A percentile compares a stretch with the other conserved stretches of the same genome.
phyloP scores from a whole-genome alignment of 768 basidiomycete species.

The Russula emetica region DNA sequence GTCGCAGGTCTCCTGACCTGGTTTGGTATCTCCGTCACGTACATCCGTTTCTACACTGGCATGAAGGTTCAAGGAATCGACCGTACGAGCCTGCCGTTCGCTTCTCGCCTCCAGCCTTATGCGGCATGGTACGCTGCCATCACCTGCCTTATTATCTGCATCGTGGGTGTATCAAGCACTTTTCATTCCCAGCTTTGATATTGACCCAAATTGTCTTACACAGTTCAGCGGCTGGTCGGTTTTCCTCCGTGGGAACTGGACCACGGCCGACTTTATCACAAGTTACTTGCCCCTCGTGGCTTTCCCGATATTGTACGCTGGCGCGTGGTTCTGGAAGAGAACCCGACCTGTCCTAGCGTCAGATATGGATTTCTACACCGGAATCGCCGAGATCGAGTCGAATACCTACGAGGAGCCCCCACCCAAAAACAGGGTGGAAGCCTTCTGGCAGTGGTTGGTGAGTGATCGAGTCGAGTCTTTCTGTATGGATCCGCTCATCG shows the following conservation, averaged over 20 bases:
- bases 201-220: neutral
- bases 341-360: conserved; percentile 43
- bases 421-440: conserved; percentile 62
- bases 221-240: conserved; percentile 50
- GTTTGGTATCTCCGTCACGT: conserved; percentile 46
- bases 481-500: neutral
- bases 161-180: conserved; percentile 43
- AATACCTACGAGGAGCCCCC: conserved; percentile 57
- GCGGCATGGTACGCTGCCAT: conserved; percentile 54
- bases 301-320: conserved; percentile 73
- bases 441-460: conserved; percentile 79
- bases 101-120: conserved; percentile 62
- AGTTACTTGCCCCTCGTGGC: conserved; percentile 67
- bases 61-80: conserved; percentile 75
- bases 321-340: conserved; percentile 52
- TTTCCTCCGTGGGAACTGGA: conserved; percentile 53
- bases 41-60: conserved; percentile 77
- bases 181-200: neutral
- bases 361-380: conserved; percentile 83
- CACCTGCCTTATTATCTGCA: conserved; percentile 46
- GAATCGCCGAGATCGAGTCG: conserved; percentile 40
- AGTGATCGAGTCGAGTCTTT: conserved; percentile 33
- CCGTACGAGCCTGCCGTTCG: conserved; percentile 66
- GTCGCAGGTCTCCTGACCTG: conserved; percentile 46
- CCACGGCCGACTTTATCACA: conserved; percentile 67